A percentile compares a stretch with the other conserved stretches of the same genome.
These are phyloP conservation scores for Talaromyces atroroseus DNA, from an alignment of 2,329 filamentous ascomycete genomes.

Conservation along the genomic window DNA sequence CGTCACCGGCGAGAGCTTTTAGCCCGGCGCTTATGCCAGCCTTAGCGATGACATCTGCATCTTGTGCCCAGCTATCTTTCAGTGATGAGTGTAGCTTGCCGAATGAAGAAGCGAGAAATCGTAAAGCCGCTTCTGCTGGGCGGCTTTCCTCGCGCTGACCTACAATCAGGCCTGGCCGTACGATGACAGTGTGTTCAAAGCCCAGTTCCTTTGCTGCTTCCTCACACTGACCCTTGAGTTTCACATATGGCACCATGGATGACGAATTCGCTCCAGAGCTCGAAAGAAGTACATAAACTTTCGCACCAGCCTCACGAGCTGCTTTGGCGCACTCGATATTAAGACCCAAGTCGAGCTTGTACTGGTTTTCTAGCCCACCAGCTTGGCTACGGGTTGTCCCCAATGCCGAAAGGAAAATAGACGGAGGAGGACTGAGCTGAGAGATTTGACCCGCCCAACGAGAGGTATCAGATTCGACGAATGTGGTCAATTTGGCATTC, in stretches of 20 bases:
- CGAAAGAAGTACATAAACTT: conserved; percentile 73
- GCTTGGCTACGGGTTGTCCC: conserved; percentile 73
- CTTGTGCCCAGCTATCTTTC: conserved; percentile 66
- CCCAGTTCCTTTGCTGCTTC: conserved; percentile 64
- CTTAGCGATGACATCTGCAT: conserved; percentile 62
- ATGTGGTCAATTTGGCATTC: conserved; percentile 58
- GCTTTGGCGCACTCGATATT: conserved; percentile 73
- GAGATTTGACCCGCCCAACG: conserved; percentile 62
- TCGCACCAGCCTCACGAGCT: conserved; percentile 65
- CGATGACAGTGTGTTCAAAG: conserved; percentile 73
- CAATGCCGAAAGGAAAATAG: conserved; percentile 68
- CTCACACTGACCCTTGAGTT: conserved; percentile 87
- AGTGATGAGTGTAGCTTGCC: conserved; percentile 49
- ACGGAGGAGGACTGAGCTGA: conserved; percentile 51
- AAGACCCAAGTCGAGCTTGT: conserved; percentile 81
- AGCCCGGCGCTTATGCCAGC: conserved; percentile 33
- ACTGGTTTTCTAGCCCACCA: conserved; percentile 71
- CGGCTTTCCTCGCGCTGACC: conserved; percentile 62
- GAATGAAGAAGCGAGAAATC: conserved; percentile 51
- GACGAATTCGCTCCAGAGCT: conserved; percentile 48
- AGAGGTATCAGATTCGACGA: conserved; percentile 61
- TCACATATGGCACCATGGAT: conserved; percentile 50
- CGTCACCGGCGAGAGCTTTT: conserved; percentile 37
- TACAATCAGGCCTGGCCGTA: conserved; percentile 68
- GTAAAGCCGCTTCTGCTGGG: conserved; percentile 52